Percentiles rank a stretch among this genome's conserved stretches.
phyloP scores from a whole-genome alignment of 306 rosid species.

The Malus orientalis region DNA sequence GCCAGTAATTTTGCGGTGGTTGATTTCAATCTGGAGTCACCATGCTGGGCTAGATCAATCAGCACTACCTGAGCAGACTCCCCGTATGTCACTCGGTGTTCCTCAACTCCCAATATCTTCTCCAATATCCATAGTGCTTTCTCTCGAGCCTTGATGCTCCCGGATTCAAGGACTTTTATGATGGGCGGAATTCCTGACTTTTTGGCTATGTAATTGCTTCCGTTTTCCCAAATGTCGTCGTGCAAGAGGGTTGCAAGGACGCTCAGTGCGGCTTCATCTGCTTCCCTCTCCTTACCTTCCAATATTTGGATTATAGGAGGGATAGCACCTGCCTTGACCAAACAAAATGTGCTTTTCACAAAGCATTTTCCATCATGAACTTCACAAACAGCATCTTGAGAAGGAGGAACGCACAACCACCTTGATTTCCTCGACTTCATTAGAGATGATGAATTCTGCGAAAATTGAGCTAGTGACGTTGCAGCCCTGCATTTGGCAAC shows the following conservation, averaged over 20 bases:
- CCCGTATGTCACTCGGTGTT: conserved; percentile 48
- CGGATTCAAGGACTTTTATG: conserved; percentile 44
- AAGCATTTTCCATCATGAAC: conserved; percentile 65
- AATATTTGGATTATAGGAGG: conserved; percentile 49
- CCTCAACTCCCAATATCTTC: conserved; percentile 62
- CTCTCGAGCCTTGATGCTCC: conserved; percentile 56
- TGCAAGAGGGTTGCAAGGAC: conserved; percentile 70
- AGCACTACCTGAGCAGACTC: conserved; percentile 71
- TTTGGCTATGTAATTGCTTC: conserved; percentile 56
- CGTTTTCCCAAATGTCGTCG: conserved; percentile 73
- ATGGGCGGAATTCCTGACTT: conserved; percentile 50
- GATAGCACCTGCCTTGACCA: conserved; percentile 73
- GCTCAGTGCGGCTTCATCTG: conserved; percentile 57
- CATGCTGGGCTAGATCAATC: conserved; percentile 67
- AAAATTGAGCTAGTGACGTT: conserved; percentile 64
- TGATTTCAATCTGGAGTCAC: conserved; percentile 69
- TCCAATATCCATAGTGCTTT: conserved; percentile 79
- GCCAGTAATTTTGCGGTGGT: conserved; percentile 63
- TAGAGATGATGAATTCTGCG: conserved; percentile 61
- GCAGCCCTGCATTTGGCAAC: conserved; percentile 67
- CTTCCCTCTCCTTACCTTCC: conserved; percentile 59
- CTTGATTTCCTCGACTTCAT: conserved; percentile 39
- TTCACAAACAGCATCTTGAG: conserved; percentile 50
- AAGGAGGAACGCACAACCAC: conserved; percentile 64
- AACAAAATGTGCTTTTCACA: conserved; percentile 63